phyloP scores from a whole-genome alignment of 768 basidiomycete genomes.

The Rubroboletus pulcherrimus region DNA sequence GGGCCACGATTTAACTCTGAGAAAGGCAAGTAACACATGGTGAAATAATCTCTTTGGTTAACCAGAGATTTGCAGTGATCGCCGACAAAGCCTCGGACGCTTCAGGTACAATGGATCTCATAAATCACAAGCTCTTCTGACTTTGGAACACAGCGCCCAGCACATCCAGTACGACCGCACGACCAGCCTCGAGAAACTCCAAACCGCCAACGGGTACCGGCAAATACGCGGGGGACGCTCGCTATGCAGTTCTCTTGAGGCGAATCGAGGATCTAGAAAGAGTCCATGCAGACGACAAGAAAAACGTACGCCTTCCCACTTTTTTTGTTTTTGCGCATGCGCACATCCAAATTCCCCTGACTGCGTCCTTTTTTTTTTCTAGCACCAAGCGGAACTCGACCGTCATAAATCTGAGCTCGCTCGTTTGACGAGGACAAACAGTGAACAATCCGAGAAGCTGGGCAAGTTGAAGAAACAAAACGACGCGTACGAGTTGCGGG shows the following conservation, averaged over 20 bases:
- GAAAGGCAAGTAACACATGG: constrained; percentile 8
- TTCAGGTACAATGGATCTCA: constrained; percentile 34
- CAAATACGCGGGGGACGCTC: constrained; percentile 35
- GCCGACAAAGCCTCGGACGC: constrained; percentile 38
- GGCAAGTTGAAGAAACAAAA: constrained; percentile 66
- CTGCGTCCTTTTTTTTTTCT: neutral
- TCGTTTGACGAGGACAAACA: constrained; percentile 41
- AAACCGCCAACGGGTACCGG: constrained; percentile 15
- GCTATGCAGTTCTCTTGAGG: constrained; percentile 52
- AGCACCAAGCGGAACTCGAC: constrained; percentile 65
- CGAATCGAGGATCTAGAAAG: constrained; percentile 64
- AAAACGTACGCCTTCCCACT: constrained; percentile 40
- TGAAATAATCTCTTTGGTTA: neutral
- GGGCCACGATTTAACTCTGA: constrained; percentile 35
- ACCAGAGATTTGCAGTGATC: neutral
- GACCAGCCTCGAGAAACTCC: constrained; percentile 27
- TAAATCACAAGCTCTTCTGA: neutral
- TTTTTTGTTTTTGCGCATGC: neutral
- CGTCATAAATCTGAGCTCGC: constrained; percentile 54
- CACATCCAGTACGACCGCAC: constrained; percentile 26
- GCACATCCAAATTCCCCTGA: neutral
- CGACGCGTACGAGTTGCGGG: constrained; percentile 50
- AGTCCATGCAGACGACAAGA: constrained; percentile 64
- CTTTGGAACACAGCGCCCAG: constrained; percentile 31
- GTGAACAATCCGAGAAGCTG: constrained; percentile 49